Evolutionary conservation across 2,329 filamentous ascomycete species (phyloP).

Genomic region (Ophiosphaerella narmari): DNA sequence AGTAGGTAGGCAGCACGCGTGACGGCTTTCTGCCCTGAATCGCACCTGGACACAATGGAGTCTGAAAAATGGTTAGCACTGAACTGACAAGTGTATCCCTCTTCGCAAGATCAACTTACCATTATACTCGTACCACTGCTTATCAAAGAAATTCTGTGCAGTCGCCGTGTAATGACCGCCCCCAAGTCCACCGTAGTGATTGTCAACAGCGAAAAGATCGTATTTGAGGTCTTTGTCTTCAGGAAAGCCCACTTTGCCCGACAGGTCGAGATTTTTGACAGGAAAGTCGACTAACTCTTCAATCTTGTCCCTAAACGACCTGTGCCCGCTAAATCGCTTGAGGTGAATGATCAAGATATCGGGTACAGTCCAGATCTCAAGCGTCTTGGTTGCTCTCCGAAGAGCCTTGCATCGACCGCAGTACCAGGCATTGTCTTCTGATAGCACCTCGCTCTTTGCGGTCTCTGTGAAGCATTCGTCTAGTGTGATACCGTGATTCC

Average conservation of each 20-base stretch:
- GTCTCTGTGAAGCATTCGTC: slow-evolving; percentile 95
- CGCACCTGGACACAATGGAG: slow-evolving; percentile 68
- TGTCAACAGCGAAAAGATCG: slow-evolving; percentile 93
- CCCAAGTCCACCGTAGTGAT: slow-evolving; percentile 90
- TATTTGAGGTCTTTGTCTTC: slow-evolving; percentile 85
- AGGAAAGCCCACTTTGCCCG: slow-evolving; percentile 74
- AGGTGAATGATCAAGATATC: slow-evolving; percentile 95
- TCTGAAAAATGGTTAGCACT: slow-evolving; percentile 63
- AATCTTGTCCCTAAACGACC: slow-evolving; percentile 84
- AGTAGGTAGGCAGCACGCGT: slow-evolving; percentile 84
- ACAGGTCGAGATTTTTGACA: slow-evolving; percentile 82
- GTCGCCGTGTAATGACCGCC: slow-evolving; percentile 96
- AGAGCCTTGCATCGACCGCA: slow-evolving; percentile 95
- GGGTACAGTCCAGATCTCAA: slow-evolving; percentile 95
- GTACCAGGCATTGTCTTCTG: slow-evolving; percentile 96
- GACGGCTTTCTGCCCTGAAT: slow-evolving; percentile 66
- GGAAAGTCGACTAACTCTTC: slow-evolving; percentile 92
- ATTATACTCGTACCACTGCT: slow-evolving; percentile 95
- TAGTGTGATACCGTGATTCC: slow-evolving; percentile 77
- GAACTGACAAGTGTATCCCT: not conserved
- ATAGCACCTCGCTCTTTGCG: slow-evolving; percentile 89
- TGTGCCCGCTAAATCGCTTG: slow-evolving; percentile 89
- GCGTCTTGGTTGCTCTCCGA: slow-evolving; percentile 89
- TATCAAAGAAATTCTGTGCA: slow-evolving; percentile 88
- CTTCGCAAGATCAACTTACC: slow-evolving; percentile 57